Evolutionary conservation across 352 stramenopile species (phyloP).

Genomic region (Phytophthora pinifolia): DNA sequence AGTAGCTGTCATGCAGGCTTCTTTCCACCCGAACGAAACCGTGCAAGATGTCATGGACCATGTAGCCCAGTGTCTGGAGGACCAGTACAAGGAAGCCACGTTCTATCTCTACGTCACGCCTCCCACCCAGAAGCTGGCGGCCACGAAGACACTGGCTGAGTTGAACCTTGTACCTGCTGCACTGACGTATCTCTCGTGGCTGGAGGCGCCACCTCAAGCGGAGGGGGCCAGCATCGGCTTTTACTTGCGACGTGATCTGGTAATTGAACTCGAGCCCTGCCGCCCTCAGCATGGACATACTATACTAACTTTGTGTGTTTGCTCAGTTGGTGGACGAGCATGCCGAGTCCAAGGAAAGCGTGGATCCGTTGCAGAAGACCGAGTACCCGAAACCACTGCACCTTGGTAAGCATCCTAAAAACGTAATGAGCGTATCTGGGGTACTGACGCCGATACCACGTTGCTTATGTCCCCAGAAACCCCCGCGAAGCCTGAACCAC

Average conservation of each 20-base stretch:
- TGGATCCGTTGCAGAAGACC: conserved; percentile 21
- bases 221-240: conserved; percentile 33
- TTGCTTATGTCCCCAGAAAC: conserved; percentile 27
- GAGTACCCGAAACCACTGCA: conserved; percentile 50
- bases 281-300: neutral
- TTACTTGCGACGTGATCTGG: conserved; percentile 65
- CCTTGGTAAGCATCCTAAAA: conserved; percentile 33
- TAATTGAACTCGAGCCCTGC: conserved; percentile 20
- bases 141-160: conserved; percentile 59
- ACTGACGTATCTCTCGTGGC: conserved; percentile 78
- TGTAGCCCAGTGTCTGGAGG: conserved; percentile 52
- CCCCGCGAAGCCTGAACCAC: conserved; percentile 18
- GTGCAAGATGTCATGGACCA: conserved; percentile 70
- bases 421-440: neutral
- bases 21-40: conserved; percentile 83
- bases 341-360: conserved; percentile 44
- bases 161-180: conserved; percentile 79
- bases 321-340: conserved; percentile 34
- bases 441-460: conserved; percentile 10
- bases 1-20: conserved; percentile 75
- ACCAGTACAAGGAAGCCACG: conserved; percentile 16
- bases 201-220: conserved; percentile 24
- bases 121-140: conserved; percentile 61
- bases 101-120: conserved; percentile 87
- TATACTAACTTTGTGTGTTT: no score